Conservation (phyloP, 257 asterid genomes). For the Scutellaria minor region DNA sequence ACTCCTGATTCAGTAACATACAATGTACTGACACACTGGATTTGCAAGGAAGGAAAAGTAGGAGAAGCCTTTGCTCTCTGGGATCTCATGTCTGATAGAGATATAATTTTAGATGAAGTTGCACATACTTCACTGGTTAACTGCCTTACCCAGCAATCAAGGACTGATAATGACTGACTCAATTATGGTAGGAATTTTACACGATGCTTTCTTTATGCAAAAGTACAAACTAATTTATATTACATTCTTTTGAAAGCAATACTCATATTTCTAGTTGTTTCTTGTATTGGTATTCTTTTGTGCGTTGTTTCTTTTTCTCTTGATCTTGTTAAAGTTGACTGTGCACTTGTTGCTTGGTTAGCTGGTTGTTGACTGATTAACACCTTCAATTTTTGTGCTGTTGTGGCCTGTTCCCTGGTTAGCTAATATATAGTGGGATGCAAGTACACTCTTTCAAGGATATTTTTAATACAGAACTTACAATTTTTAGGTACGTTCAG, state of each 20-base stretch:
- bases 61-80: slow-evolving; percentile 62
- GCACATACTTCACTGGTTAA: slow-evolving; percentile 69
- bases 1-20: slow-evolving; percentile 75
- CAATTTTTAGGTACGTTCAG: background rate
- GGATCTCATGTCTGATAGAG: slow-evolving; percentile 59
- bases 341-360: background rate
- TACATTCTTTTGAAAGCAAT: slow-evolving; percentile 9
- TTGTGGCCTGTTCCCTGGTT: background rate
- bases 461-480: background rate
- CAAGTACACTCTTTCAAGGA: background rate
- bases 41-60: slow-evolving; percentile 64
- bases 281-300: slow-evolving; percentile 20
- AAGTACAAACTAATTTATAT: background rate
- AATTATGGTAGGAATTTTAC: slow-evolving; percentile 32
- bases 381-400: background rate
- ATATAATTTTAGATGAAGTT: slow-evolving; percentile 65
- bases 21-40: slow-evolving; percentile 57
- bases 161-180: slow-evolving; percentile 49
- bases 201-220: slow-evolving; percentile 15
- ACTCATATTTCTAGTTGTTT: background rate
- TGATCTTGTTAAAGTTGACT: background rate
- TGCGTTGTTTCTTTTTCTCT: background rate
- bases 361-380: slow-evolving; percentile 14
- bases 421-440: background rate
- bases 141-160: slow-evolving; percentile 51